phyloP scores from a whole-genome alignment of 2,329 filamentous ascomycete genomes.

The Neonectria coccinea region DNA sequence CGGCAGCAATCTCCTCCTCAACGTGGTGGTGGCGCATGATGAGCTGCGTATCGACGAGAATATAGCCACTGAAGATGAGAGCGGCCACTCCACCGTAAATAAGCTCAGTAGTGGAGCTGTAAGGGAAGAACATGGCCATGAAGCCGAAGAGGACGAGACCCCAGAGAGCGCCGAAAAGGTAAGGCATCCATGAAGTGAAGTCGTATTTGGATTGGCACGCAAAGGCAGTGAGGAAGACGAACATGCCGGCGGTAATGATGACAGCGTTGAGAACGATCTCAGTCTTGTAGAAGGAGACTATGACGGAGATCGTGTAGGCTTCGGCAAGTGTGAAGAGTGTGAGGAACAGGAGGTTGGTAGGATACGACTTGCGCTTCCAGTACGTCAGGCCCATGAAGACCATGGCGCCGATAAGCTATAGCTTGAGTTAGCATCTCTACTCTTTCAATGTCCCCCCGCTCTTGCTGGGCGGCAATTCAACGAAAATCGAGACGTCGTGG shows the following conservation, averaged over 20 bases:
- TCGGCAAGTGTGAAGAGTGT: slow-evolving; percentile 90
- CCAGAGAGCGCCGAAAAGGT: slow-evolving; percentile 92
- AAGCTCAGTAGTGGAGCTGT: slow-evolving; percentile 84
- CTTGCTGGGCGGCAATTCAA: background rate
- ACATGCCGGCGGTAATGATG: slow-evolving; percentile 86
- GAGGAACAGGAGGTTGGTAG: slow-evolving; percentile 93
- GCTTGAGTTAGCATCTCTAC: slow-evolving; percentile 34
- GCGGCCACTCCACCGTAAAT: slow-evolving; percentile 85
- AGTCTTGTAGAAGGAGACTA: slow-evolving; percentile 90
- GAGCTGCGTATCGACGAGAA: slow-evolving; percentile 95
- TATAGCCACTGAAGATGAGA: slow-evolving; percentile 92
- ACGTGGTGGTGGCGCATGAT: slow-evolving; percentile 96
- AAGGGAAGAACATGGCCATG: slow-evolving; percentile 89
- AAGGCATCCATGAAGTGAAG: slow-evolving; percentile 97
- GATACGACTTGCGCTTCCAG: slow-evolving; percentile 97
- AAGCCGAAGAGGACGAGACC: slow-evolving; percentile 92
- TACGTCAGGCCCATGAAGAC: slow-evolving; percentile 88
- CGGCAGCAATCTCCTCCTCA: slow-evolving; percentile 96
- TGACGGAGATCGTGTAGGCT: slow-evolving; percentile 92
- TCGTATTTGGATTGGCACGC: slow-evolving; percentile 98
- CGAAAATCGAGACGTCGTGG: background rate
- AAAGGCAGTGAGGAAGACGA: slow-evolving; percentile 84
- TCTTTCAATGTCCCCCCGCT: background rate
- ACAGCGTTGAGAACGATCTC: slow-evolving; percentile 90
- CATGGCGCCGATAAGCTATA: slow-evolving; percentile 80